These are phyloP conservation scores for Agarophyton chilense DNA, from an alignment of 23 red algal genomes.

Conservation along the genomic window DNA sequence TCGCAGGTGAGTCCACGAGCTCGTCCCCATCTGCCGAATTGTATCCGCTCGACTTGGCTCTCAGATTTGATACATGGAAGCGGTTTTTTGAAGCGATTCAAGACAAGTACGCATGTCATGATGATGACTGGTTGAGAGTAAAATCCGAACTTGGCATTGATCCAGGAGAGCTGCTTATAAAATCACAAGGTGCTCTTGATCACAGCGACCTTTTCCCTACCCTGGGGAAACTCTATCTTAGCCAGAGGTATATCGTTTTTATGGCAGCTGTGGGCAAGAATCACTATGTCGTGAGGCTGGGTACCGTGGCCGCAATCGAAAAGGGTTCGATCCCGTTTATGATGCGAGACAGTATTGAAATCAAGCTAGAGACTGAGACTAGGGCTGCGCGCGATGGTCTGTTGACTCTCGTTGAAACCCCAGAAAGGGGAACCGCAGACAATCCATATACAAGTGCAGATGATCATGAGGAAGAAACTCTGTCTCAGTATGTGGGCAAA, in stretches of 20 bases:
- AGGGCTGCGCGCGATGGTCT: conserved; percentile 50
- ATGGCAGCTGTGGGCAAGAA: conserved; percentile 71
- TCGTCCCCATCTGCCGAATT: conserved; percentile 26
- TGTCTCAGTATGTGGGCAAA: conserved; percentile 66
- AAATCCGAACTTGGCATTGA: conserved; percentile 79
- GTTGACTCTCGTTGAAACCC: conserved; percentile 15
- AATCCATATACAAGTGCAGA: background rate
- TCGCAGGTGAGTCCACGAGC: background rate
- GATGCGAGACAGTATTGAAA: conserved; percentile 72
- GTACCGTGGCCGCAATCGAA: conserved; percentile 36
- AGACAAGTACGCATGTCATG: conserved; percentile 65
- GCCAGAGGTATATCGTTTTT: conserved; percentile 81
- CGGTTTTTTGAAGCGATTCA: conserved; percentile 61
- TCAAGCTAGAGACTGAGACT: conserved; percentile 63
- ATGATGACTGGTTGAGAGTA: conserved; percentile 63
- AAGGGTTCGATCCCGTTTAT: conserved; percentile 68
- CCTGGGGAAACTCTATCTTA: conserved; percentile 75
- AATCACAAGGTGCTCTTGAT: conserved; percentile 71
- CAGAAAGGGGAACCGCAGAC: background rate
- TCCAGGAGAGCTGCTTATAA: conserved; percentile 69
- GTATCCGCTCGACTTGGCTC: conserved; percentile 51
- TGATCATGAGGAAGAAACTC: conserved; percentile 5
- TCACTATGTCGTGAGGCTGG: conserved; percentile 74
- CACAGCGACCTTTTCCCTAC: conserved; percentile 79
- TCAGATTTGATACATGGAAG: conserved; percentile 66